A percentile compares a stretch with the other conserved stretches of the same genome.
These are phyloP conservation scores for Cryptococcus amylolentus DNA, from an alignment of 1,284 basidiomycete genomes.

Conservation along the genomic window DNA sequence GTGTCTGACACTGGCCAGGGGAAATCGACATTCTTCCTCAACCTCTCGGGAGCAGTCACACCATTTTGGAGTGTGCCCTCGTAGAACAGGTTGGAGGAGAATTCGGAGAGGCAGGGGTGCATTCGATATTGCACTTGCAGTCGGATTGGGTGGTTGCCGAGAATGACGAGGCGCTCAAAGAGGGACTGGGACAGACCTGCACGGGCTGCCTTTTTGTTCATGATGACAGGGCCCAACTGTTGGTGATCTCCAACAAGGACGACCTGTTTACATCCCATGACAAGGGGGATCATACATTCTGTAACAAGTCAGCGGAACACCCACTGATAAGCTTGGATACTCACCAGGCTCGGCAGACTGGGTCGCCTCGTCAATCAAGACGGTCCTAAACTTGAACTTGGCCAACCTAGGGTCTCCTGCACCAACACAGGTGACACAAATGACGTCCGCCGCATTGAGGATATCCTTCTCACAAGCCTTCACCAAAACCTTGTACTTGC, in stretches of 20 bases:
- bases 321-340: slow-evolving; percentile 36
- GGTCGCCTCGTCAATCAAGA: slow-evolving; percentile 97
- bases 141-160: slow-evolving; percentile 94
- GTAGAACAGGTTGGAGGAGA: slow-evolving; percentile 99
- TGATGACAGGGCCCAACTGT: slow-evolving; percentile 98
- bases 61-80: slow-evolving; percentile 98
- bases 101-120: slow-evolving; percentile 98
- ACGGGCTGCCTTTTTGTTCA: slow-evolving; percentile 99
- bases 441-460: slow-evolving; percentile 89
- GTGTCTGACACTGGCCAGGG: slow-evolving; percentile 98
- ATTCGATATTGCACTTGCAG: slow-evolving; percentile 99
- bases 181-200: slow-evolving; percentile 96
- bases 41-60: slow-evolving; percentile 94
- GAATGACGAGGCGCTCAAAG: slow-evolving; percentile 92
- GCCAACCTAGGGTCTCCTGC: slow-evolving; percentile 91
- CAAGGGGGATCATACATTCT: slow-evolving; percentile 99
- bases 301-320: slow-evolving; percentile 5
- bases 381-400: slow-evolving; percentile 97
- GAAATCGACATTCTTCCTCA: slow-evolving; percentile 97
- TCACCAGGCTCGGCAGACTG: slow-evolving; percentile 94
- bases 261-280: slow-evolving; percentile 97
- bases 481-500: slow-evolving; percentile 95
- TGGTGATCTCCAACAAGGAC: slow-evolving; percentile 97
- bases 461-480: slow-evolving; percentile 97
- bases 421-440: slow-evolving; percentile 98